phyloP scores from a whole-genome alignment of 2,329 filamentous ascomycete genomes.

The Microdochium trichocladiopsis region DNA sequence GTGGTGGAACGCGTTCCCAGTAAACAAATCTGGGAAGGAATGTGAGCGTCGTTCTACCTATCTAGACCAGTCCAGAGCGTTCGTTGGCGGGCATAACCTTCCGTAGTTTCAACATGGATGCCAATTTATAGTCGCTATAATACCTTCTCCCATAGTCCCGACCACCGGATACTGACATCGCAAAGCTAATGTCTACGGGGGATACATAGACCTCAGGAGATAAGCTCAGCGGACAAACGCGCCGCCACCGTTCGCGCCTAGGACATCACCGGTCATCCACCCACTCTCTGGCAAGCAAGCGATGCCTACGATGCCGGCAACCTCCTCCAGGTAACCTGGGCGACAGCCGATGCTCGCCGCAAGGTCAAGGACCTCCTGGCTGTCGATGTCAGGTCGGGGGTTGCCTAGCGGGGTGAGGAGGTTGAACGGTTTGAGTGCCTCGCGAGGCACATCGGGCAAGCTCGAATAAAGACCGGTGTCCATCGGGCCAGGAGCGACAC shows the following conservation, averaged over 20 bases:
- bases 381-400: conserved; percentile 4
- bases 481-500: conserved; percentile 49
- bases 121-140: too few relatives aligned
- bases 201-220: too few relatives aligned
- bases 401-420: conserved; percentile 1
- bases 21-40: too few relatives aligned
- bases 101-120: too few relatives aligned
- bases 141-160: too few relatives aligned
- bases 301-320: conserved; percentile 8
- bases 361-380: conserved; percentile 6
- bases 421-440: background rate
- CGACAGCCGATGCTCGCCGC: conserved; percentile 7
- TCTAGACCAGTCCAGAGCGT: too few relatives aligned
- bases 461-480: conserved; percentile 17
- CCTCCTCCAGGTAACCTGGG: conserved; percentile 8
- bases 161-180: too few relatives aligned
- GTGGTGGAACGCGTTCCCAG: too few relatives aligned
- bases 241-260: conserved; percentile 9
- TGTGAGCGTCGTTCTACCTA: too few relatives aligned
- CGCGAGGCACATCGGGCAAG: background rate
- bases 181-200: too few relatives aligned
- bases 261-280: conserved; percentile 8
- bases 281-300: conserved; percentile 9
- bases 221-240: background rate
- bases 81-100: too few relatives aligned